phyloP scores from a whole-genome alignment of 2,329 filamentous ascomycete species.

The Alternaria arborescens region DNA sequence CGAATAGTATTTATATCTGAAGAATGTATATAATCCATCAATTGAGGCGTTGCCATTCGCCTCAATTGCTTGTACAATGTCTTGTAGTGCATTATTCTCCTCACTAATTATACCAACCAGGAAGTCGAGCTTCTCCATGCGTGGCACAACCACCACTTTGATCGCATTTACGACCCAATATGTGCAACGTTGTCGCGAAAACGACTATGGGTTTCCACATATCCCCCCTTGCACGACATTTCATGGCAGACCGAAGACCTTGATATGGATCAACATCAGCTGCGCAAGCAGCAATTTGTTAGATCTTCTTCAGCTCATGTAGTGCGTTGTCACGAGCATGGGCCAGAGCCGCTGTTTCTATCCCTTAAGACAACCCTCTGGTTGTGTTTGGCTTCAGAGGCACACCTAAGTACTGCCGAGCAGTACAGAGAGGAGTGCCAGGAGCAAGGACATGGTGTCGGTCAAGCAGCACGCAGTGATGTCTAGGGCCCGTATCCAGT shows the following conservation, averaged over 20 bases:
- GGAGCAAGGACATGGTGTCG: neutral
- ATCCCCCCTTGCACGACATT: neutral
- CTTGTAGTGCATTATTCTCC: neutral
- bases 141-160: neutral
- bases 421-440: neutral
- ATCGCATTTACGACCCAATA: neutral
- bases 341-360: neutral
- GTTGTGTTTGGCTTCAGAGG: neutral
- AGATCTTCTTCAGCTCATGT: neutral
- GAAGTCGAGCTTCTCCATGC: neutral
- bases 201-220: neutral
- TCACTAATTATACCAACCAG: neutral
- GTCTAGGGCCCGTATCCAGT: neutral
- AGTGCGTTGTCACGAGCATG: neutral
- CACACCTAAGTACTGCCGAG: neutral
- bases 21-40: neutral
- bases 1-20: slow-evolving; percentile 6
- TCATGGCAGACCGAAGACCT: neutral
- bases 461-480: neutral
- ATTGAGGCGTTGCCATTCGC: neutral
- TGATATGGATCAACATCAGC: neutral
- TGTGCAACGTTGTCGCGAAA: neutral
- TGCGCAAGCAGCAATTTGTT: neutral
- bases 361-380: neutral
- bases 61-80: neutral